Conservation (phyloP, 768 basidiomycete species). For the Termitomyces sp. region DNA sequence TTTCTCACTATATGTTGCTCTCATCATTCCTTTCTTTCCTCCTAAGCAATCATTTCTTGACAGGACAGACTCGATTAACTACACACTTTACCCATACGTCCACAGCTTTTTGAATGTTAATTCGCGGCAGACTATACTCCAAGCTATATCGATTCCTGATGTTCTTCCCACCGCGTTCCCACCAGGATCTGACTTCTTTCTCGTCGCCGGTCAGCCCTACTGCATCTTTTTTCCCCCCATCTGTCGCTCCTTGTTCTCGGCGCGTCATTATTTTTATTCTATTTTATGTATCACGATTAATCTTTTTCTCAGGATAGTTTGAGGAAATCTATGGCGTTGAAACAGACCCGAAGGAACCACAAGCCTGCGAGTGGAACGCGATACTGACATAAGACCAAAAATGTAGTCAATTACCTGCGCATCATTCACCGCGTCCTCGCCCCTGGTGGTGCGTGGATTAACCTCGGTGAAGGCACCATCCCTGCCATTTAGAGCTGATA, state of each 20-base stretch:
- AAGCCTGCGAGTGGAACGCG: conserved; percentile 80
- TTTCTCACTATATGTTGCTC: too few relatives aligned
- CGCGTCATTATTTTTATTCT: too few relatives aligned
- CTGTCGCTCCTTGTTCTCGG: too few relatives aligned
- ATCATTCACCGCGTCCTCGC: conserved; percentile 78
- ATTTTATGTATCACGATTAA: too few relatives aligned
- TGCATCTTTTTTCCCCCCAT: conserved; percentile 23
- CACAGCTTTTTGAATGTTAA: conserved; percentile 88
- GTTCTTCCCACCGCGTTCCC: too few relatives aligned
- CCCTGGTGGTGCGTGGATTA: conserved; percentile 89
- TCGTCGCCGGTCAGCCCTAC: too few relatives aligned
- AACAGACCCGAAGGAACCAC: conserved; percentile 51
- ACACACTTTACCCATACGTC: conserved; percentile 83
- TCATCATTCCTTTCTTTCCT: conserved; percentile 55
- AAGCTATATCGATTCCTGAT: too few relatives aligned
- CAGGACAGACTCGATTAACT: conserved; percentile 57
- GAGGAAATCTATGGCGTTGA: conserved; percentile 82
- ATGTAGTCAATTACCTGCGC: conserved; percentile 87
- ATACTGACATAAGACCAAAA: conserved; percentile 67
- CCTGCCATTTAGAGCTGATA: not conserved
- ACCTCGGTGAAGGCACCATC: conserved; percentile 48
- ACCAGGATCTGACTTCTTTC: too few relatives aligned
- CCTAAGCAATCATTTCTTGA: conserved; percentile 8
- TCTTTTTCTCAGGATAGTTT: conserved; percentile 72
- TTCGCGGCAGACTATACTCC: conserved; percentile 43